phyloP scores from a whole-genome alignment of 2,329 filamentous ascomycete genomes.

The Aspergillus quadricinctus region DNA sequence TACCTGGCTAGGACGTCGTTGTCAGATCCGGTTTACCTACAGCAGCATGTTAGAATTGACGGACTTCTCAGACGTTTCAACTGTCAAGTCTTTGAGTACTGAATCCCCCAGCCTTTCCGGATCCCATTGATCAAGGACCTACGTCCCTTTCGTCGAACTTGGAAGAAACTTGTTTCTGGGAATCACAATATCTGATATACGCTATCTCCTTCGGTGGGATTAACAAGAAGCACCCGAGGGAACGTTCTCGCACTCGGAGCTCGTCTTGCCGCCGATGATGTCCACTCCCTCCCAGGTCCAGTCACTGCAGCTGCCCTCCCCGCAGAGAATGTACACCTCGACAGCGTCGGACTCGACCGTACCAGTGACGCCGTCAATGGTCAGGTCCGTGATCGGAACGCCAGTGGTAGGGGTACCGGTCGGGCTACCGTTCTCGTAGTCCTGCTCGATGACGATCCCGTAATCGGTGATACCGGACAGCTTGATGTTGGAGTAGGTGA shows the following conservation, averaged over 20 bases:
- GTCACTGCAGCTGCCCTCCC: constrained; percentile 46
- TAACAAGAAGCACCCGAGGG: constrained; percentile 35
- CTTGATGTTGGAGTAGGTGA: constrained; percentile 53
- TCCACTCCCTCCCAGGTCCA: constrained; percentile 52
- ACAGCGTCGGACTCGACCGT: constrained; percentile 31
- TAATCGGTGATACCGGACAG: constrained; percentile 50
- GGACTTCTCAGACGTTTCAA: no score
- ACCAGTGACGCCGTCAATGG: constrained; percentile 33
- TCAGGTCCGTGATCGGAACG: constrained; percentile 40
- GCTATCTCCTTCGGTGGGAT: no score
- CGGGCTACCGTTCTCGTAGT: constrained; percentile 49
- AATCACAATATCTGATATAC: no score
- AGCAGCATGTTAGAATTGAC: neutral
- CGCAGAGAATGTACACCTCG: constrained; percentile 54
- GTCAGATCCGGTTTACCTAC: neutral
- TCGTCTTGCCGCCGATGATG: constrained; percentile 50
- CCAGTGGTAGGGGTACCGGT: constrained; percentile 36
- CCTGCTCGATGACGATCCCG: constrained; percentile 57
- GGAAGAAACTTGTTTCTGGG: no score
- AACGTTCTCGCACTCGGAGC: constrained; percentile 39
- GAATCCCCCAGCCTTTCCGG: no score
- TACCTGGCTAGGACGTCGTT: neutral
- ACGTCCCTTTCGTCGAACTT: no score
- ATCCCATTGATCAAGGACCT: no score
- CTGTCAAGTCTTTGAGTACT: neutral